Percentiles rank a stretch among this genome's conserved stretches.
Evolutionary conservation across 306 rosid species (phyloP).

Genomic region (Fragaria ananassa): DNA sequence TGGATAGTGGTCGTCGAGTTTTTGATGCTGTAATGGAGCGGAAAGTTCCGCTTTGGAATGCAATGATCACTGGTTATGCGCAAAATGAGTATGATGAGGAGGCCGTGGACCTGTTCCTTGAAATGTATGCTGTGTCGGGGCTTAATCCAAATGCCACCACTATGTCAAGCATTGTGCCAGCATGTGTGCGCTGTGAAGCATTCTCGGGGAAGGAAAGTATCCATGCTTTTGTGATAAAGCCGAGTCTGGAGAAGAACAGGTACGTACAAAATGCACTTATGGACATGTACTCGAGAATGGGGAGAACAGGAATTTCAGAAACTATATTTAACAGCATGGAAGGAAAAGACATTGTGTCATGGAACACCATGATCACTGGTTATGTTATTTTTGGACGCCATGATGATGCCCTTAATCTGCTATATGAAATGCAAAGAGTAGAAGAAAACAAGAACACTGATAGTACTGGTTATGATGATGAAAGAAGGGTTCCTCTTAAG

Average conservation of each 20-base stretch:
- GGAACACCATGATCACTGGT: slow-evolving; percentile 89
- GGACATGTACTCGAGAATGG: slow-evolving; percentile 81
- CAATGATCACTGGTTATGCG: slow-evolving; percentile 72
- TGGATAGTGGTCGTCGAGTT: slow-evolving; percentile 52
- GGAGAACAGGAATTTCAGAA: slow-evolving; percentile 47
- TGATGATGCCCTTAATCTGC: slow-evolving; percentile 60
- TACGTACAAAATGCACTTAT: slow-evolving; percentile 76
- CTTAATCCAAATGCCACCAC: slow-evolving; percentile 60
- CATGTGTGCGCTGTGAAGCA: slow-evolving; percentile 45
- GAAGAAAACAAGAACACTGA: slow-evolving; percentile 9
- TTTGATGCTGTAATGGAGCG: slow-evolving; percentile 43
- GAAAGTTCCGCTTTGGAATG: slow-evolving; percentile 65
- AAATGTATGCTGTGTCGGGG: slow-evolving; percentile 44
- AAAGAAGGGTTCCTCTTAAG: slow-evolving; percentile 35
- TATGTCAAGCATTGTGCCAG: slow-evolving; percentile 68
- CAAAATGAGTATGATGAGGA: slow-evolving; percentile 56
- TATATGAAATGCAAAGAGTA: slow-evolving; percentile 50
- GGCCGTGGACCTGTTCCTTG: slow-evolving; percentile 60
- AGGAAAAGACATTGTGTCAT: slow-evolving; percentile 61
- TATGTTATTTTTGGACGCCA: slow-evolving; percentile 53
- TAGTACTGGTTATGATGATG: slow-evolving; percentile 30
- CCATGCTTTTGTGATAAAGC: slow-evolving; percentile 62
- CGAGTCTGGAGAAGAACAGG: slow-evolving; percentile 55
- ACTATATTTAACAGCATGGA: slow-evolving; percentile 53
- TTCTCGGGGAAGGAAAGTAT: slow-evolving; percentile 54